These are phyloP conservation scores for Diddensiella santjacobensis DNA, from an alignment of 805 yeast species.

Conservation along the genomic window DNA sequence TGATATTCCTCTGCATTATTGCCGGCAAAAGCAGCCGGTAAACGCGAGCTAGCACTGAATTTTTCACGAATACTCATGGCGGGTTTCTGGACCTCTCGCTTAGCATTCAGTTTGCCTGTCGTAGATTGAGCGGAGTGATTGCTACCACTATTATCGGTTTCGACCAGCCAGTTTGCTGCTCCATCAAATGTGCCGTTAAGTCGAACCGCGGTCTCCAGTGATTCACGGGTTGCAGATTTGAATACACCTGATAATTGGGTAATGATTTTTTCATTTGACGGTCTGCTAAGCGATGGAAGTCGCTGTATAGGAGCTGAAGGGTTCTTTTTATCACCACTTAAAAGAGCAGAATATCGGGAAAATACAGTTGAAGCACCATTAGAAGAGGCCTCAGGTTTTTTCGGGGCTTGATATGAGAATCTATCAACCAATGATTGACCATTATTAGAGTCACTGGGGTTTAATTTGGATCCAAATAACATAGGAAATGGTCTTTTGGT, in stretches of 20 bases:
- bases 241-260: slow-evolving; percentile 2
- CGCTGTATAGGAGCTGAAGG: background rate
- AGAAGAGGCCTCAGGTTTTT: background rate
- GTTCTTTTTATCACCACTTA: slow-evolving; percentile 8
- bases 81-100: slow-evolving; percentile 29
- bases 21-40: slow-evolving; percentile 12
- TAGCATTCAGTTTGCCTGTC: slow-evolving; percentile 16
- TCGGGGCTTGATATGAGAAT: slow-evolving; percentile 12
- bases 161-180: slow-evolving; percentile 33
- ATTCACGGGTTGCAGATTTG: slow-evolving; percentile 7
- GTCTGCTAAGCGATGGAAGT: background rate
- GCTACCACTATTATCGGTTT: background rate
- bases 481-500: slow-evolving; percentile 13
- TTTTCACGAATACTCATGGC: slow-evolving; percentile 36
- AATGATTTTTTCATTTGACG: slow-evolving; percentile 1
- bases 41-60: slow-evolving; percentile 22
- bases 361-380: slow-evolving; percentile 11
- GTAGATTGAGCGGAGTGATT: background rate
- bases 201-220: slow-evolving; percentile 20
- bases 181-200: slow-evolving; percentile 31
- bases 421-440: slow-evolving; percentile 10
- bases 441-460: background rate
- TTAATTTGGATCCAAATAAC: slow-evolving; percentile 8
- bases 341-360: slow-evolving; percentile 12
- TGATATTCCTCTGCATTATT: slow-evolving; percentile 12